Evolutionary conservation across 345 rosid genomes (phyloP), one percentile per base, ranked within the genome.

Genomic region (Salix brachista): DNA sequence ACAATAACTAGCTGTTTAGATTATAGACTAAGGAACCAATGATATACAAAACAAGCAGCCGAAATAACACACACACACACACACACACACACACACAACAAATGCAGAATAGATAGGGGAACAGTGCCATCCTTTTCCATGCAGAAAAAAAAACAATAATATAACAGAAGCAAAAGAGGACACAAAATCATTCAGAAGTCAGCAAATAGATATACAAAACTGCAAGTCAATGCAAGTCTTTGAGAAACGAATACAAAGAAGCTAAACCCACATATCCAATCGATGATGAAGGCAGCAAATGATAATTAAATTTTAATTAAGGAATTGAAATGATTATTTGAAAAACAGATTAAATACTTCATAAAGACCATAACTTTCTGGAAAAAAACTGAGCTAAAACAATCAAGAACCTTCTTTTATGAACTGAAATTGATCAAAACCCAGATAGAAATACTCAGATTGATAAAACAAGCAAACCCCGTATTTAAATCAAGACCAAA

Each of bases 341-440:
- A 61, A 71, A 10, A 56, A 36, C 13, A 26, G 32, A 42, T 18
- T 39, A 73, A 46, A 26, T 30, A 26, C 67, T 36, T 23, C 62
- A n/a, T 23, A 62, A 67, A 70, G 14, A 42, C 61, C 30, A 39
- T 12, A 11, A 12, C 46, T 30, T 50, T 32, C 62, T 56, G 26
- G 62, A 30, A 25, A 77, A 26, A 19, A 36, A 67, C n/a, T 28
- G 17, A 44, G 25, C 60, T 36, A 62, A 30, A 21, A 75, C 50
- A 26, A 17, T 67, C 11, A 72, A 41, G 26, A n/a, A 69, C 28
- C 32, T 37, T 17, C 18, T 39, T 72, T 21, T 37, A 3, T 67
- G 61, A 66, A 25, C 36, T 10, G 34, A 34, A 46, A 65, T 54
- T 68, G 75, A 72, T 39, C 48, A 70, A 5, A 73, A 80, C 58